phyloP scores from a whole-genome alignment of 345 rosid genomes.

The Eucalyptus caleyi region DNA sequence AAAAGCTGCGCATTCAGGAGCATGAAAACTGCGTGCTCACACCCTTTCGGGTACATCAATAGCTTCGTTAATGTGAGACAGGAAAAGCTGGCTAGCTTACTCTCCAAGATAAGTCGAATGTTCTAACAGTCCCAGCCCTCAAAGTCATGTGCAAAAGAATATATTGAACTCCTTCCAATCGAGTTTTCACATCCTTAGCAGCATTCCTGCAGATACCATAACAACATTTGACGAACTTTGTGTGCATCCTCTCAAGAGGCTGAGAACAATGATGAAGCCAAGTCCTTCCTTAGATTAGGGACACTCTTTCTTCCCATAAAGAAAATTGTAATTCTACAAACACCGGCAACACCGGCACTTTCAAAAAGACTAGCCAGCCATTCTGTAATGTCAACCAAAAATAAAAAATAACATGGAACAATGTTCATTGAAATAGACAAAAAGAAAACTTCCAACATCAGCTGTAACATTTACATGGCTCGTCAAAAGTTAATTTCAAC shows the following conservation, averaged over 20 bases:
- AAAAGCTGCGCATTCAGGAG: background rate
- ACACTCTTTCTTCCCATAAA: background rate
- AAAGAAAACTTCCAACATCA: background rate
- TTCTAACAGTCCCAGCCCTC: background rate
- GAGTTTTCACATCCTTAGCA: background rate
- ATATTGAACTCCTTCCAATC: background rate
- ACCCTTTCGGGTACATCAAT: background rate
- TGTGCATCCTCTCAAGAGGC: background rate
- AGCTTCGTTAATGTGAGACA: background rate
- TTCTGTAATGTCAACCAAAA: background rate
- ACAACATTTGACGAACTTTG: background rate
- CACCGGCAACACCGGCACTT: background rate
- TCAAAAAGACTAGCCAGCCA: background rate
- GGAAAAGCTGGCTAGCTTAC: background rate
- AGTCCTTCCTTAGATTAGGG: background rate
- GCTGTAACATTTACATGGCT: background rate
- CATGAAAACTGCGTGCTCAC: background rate
- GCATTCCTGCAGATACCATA: background rate
- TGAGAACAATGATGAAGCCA: background rate
- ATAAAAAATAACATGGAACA: background rate
- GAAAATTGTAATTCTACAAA: background rate
- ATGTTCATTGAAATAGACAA: background rate
- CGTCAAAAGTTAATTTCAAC: background rate
- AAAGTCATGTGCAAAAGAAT: background rate
- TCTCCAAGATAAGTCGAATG: background rate